These are phyloP conservation scores for Mortierella sp. DNA, from an alignment of 371 early-diverging fungal species.

Conservation along the genomic window DNA sequence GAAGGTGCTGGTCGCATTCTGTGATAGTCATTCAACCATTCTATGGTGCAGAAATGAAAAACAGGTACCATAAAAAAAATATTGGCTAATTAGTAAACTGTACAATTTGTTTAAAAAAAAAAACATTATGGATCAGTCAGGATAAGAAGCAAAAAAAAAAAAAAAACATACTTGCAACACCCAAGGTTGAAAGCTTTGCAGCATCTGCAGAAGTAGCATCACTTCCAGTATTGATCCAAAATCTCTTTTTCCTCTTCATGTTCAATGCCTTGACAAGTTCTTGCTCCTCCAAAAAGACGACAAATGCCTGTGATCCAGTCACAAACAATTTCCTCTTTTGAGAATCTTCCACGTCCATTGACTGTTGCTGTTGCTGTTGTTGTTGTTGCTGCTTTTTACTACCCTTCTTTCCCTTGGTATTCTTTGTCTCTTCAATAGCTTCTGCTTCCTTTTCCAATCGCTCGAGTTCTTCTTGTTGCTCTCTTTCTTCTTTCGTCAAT, in stretches of 20 bases:
- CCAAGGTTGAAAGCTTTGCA: constrained; percentile 61
- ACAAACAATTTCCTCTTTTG: constrained; percentile 47
- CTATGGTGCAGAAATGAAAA: constrained; percentile 19
- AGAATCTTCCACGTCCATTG: neutral
- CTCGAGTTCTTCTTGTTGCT: constrained; percentile 59
- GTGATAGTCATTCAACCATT: constrained; percentile 68
- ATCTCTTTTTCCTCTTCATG: constrained; percentile 71
- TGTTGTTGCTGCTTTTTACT: constrained; percentile 30
- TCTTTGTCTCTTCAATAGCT: constrained; percentile 32
- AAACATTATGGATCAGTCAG: no score
- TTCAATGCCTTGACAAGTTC: constrained; percentile 72
- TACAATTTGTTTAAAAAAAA: no score
- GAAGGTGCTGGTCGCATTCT: constrained; percentile 68
- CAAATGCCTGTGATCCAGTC: constrained; percentile 79
- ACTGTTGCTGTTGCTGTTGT: neutral
- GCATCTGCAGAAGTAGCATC: constrained; percentile 41
- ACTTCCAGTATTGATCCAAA: constrained; percentile 71
- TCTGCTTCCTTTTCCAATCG: constrained; percentile 40
- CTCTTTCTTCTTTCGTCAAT: constrained; percentile 49
- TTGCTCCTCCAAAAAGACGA: constrained; percentile 78
- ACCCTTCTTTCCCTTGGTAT: constrained; percentile 55
- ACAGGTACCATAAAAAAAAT: neutral
- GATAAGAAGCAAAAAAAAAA: neutral
- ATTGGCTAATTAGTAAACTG: no score
- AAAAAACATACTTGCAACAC: constrained; percentile 58